Percentiles rank a stretch among this genome's conserved stretches.
phyloP scores from a whole-genome alignment of 1,284 basidiomycete species.

The Bjerkandera adusta region DNA sequence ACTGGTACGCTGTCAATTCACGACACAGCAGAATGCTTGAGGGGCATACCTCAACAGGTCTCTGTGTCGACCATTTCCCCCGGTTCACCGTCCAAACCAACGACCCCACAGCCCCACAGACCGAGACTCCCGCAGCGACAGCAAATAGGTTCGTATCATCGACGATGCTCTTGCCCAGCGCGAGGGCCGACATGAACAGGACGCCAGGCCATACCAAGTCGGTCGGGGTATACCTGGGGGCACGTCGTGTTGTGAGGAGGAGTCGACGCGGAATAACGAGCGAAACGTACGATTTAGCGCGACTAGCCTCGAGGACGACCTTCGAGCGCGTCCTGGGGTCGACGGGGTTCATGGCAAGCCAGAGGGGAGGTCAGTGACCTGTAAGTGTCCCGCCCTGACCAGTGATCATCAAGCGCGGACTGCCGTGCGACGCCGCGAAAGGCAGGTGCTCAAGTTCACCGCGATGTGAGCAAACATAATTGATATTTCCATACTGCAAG shows the following conservation, averaged over 20 bases:
- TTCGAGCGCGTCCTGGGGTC: constrained; percentile 70
- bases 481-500: no score
- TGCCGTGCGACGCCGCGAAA: no score
- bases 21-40: not conserved
- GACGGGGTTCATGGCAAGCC: constrained; percentile 57
- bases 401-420: no score
- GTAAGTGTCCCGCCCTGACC: no score
- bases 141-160: constrained; percentile 69
- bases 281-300: not conserved
- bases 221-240: not conserved
- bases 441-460: no score
- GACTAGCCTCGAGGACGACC: constrained; percentile 50
- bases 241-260: not conserved
- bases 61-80: constrained; percentile 48
- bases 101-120: constrained; percentile 62
- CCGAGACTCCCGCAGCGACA: constrained; percentile 68
- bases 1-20: constrained; percentile 39
- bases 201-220: constrained; percentile 58
- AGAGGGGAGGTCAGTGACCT: no score
- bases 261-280: constrained; percentile 10
- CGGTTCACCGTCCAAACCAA: constrained; percentile 55
- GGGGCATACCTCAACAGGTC: constrained; percentile 53
- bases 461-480: no score
- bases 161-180: constrained; percentile 60
- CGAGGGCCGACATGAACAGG: constrained; percentile 59